Percentiles rank a stretch among this genome's conserved stretches.
Conservation (phyloP, 177 flowering plant species). For the Vitis hybrid region DNA sequence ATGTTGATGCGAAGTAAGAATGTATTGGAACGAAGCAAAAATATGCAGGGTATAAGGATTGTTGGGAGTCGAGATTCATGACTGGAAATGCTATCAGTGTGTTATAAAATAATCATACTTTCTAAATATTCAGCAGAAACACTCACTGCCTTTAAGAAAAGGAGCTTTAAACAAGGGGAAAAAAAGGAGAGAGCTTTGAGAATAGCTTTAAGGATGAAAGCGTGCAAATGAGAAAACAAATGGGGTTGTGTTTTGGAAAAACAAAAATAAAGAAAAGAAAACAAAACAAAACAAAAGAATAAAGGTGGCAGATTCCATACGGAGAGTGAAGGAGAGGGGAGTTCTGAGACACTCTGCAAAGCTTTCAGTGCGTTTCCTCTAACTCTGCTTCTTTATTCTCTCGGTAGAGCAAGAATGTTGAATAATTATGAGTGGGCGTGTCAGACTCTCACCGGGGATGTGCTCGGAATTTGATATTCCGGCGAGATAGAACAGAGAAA, state of each 20-base stretch:
- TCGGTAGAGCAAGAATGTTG: neutral
- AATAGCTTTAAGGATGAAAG: constrained; percentile 3
- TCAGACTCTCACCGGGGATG: neutral
- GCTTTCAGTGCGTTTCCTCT: constrained; percentile 22
- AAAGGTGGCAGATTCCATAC: constrained; percentile 21
- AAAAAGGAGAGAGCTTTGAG: constrained; percentile 1
- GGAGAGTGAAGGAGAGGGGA: neutral
- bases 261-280: neutral
- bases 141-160: constrained; percentile 19
- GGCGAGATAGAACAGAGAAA: constrained; percentile 1
- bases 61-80: constrained; percentile 17
- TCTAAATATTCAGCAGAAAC: constrained; percentile 7
- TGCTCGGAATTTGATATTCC: constrained; percentile 6
- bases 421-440: neutral
- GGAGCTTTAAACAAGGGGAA: constrained; percentile 14
- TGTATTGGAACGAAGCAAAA: constrained; percentile 15
- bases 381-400: no score
- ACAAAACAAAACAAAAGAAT: constrained; percentile 1
- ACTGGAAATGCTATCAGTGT: no score
- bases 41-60: constrained; percentile 5
- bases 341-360: constrained; percentile 1
- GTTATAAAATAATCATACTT: constrained; percentile 1
- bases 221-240: constrained; percentile 4
- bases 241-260: neutral
- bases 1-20: constrained; percentile 9